Base-by-base conservation (phyloP, 2,329 filamentous ascomycete genomes). In the Zopfia rhizophila region DNA sequence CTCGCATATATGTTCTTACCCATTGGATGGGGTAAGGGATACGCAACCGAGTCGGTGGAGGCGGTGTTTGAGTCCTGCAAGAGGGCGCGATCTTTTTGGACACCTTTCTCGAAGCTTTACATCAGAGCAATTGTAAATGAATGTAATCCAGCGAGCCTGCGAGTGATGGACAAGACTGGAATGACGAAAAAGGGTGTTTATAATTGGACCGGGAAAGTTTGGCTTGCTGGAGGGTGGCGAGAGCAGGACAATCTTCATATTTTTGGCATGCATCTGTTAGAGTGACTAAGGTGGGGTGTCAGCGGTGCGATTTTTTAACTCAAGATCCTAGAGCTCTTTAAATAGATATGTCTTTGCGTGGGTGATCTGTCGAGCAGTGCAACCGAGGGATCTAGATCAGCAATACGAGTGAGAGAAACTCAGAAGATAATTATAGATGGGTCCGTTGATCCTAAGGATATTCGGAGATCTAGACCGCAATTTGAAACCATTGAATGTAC, bases 81-180 rank as follows among this genome's bases (percentile, higher is more conserved):
- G 16, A 55, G 36, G 6, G 53, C 44, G 14, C 27, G 37, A 19
- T 31, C 38, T 1, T 60, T 64, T 19, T 69, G 64, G 61, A 25
- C 38, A 5, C 56, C 59, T 4, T 68, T 52, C 41, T 40, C 58
- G 11, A 64, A 55, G 14, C 38, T 72, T 3, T 68, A 62, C 45
- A 45, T 70, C n/a, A 42, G 63, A 30, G 64, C 57, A 0, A 56
- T 71, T 37, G 65, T 70, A 14, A 68, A 68, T 47, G 39, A 35
- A 8, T 54, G 53, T n/a, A 71, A 71, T 40, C 53, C 56, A 1
- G 47, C 58, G 13, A 70, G 68, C 40, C 12, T 45, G 42, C 50
- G 55, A n/a, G 67, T 71, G 1, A 60, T 70, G 65, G 45, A 52
- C 5, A 72, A 72, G 43, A 32, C 36, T 16, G 63, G 56, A 12